Conservation (phyloP, 352 stramenopile species). For the Phytophthora pinifolia region DNA sequence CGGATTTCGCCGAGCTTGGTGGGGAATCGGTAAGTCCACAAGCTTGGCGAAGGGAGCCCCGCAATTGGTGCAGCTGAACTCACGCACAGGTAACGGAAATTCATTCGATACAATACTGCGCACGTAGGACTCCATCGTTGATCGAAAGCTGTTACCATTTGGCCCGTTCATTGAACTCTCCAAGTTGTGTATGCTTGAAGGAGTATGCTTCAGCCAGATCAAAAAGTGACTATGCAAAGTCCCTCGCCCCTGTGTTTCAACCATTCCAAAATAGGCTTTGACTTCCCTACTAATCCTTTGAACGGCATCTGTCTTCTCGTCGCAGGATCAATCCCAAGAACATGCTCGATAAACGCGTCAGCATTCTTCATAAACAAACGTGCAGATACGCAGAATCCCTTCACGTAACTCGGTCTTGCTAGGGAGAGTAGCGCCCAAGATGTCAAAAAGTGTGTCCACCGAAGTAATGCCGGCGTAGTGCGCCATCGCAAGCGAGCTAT, state of each 20-base stretch:
- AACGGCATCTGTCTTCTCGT: background rate
- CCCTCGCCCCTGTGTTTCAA: background rate
- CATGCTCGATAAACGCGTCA: background rate
- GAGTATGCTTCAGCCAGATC: no score
- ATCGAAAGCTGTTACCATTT: background rate
- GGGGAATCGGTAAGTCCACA: no score
- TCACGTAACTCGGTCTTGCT: background rate
- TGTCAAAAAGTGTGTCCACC: no score
- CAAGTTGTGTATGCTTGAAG: background rate
- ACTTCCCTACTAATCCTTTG: background rate
- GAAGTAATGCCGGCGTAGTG: no score
- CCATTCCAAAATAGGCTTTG: background rate
- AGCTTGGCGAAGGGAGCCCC: no score
- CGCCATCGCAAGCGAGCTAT: no score
- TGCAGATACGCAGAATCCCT: background rate
- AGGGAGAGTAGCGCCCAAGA: background rate
- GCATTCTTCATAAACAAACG: background rate
- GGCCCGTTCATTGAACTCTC: background rate
- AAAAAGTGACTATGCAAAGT: no score
- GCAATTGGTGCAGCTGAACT: no score
- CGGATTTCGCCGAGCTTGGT: no score
- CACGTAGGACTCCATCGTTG: background rate
- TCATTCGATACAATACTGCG: background rate
- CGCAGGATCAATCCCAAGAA: background rate
- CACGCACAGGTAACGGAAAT: no score